These are phyloP conservation scores for Pterocarpus macrocarpus DNA, from an alignment of 306 rosid genomes.

Conservation along the genomic window DNA sequence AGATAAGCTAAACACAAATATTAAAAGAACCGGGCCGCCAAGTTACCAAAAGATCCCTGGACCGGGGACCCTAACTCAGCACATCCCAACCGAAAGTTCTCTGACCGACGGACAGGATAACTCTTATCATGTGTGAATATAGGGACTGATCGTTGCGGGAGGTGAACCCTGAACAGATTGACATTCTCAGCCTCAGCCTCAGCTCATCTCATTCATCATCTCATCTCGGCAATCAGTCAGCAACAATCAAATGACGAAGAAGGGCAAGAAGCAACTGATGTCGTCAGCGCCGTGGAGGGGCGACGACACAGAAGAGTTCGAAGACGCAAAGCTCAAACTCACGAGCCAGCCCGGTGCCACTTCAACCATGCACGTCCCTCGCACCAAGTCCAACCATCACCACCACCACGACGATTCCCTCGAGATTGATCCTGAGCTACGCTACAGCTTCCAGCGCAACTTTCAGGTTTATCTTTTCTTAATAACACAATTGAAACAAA, in stretches of 20 bases:
- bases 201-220: too few relatives aligned
- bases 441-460: constrained; percentile 96
- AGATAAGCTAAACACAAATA: too few relatives aligned
- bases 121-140: too few relatives aligned
- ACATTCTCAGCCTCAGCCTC: too few relatives aligned
- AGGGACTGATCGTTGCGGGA: too few relatives aligned
- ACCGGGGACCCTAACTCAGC: too few relatives aligned
- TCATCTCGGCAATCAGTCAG: too few relatives aligned
- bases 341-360: constrained; percentile 71
- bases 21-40: too few relatives aligned
- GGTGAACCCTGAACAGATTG: too few relatives aligned
- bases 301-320: constrained; percentile 59
- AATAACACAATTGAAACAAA: neutral
- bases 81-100: too few relatives aligned
- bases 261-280: constrained; percentile 76
- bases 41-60: too few relatives aligned
- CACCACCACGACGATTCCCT: constrained; percentile 59
- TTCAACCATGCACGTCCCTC: constrained; percentile 86
- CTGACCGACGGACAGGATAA: too few relatives aligned
- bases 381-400: constrained; percentile 54
- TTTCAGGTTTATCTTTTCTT: constrained; percentile 65
- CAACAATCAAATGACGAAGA: constrained; percentile 37
- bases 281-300: constrained; percentile 98
- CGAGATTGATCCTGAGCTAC: constrained; percentile 91
- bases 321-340: constrained; percentile 77